Percentiles rank a stretch among this genome's conserved stretches.
These are phyloP conservation scores for Capsella rubella DNA, from an alignment of 441 rosid genomes.

Conservation along the genomic window DNA sequence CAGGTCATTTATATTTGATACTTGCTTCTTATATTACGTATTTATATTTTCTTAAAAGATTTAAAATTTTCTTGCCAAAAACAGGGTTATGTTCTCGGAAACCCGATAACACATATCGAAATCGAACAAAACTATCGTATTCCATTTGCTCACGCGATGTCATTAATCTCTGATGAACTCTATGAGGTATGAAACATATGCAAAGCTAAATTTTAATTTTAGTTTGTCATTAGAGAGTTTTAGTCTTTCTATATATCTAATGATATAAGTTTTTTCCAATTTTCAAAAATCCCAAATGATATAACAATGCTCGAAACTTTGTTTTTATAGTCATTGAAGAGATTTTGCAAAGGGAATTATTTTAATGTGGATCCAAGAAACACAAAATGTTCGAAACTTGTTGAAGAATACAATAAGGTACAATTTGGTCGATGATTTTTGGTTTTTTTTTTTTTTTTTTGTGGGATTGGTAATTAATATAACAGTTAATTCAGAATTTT, in stretches of 20 bases:
- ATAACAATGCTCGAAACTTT: no score
- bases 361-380: slow-evolving; percentile 43
- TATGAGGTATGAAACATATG: not conserved
- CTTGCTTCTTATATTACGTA: not conserved
- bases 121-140: not conserved
- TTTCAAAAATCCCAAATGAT: no score
- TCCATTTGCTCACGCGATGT: slow-evolving; percentile 11
- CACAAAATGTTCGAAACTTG: slow-evolving; percentile 46
- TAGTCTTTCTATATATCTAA: not conserved
- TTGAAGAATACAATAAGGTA: slow-evolving; percentile 40
- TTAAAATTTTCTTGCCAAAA: not conserved
- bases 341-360: slow-evolving; percentile 53
- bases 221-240: not conserved
- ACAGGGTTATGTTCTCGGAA: slow-evolving; percentile 23
- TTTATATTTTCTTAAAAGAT: not conserved
- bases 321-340: slow-evolving; percentile 50
- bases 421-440: not conserved
- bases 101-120: not conserved
- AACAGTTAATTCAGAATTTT: not conserved
- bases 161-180: slow-evolving; percentile 21
- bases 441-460: not conserved
- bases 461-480: not conserved
- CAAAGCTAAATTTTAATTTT: not conserved
- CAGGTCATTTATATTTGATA: not conserved
- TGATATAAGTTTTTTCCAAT: no score